phyloP scores from a whole-genome alignment of 2,329 filamentous ascomycete genomes.

The Hypoxylon sp. region DNA sequence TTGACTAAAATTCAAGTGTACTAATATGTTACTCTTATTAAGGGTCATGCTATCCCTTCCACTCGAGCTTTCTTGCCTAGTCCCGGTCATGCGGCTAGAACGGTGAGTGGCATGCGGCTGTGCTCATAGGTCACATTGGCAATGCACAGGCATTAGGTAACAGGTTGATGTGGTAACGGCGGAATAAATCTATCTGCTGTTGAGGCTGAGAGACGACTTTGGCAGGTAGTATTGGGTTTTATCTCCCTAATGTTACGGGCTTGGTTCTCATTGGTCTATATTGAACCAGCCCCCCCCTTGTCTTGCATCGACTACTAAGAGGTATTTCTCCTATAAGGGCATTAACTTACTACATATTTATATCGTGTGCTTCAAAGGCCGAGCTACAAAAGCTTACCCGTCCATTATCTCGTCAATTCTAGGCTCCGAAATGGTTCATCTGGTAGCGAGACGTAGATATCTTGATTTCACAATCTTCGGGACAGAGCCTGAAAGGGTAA shows the following conservation, averaged over 20 bases:
- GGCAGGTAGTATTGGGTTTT: slow-evolving; percentile 44
- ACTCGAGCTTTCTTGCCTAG: slow-evolving; percentile 12
- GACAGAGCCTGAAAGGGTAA: slow-evolving; percentile 27
- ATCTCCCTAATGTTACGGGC: slow-evolving; percentile 32
- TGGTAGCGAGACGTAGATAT: slow-evolving; percentile 7
- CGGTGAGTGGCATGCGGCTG: slow-evolving; percentile 28
- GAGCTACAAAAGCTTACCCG: slow-evolving; percentile 8
- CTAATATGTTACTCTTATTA: no score
- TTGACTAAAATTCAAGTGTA: background rate
- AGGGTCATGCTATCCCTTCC: no score
- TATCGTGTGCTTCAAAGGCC: slow-evolving; percentile 11
- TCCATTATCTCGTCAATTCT: slow-evolving; percentile 30
- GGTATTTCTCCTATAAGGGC: slow-evolving; percentile 23
- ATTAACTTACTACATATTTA: slow-evolving; percentile 43
- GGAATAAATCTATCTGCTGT: slow-evolving; percentile 14
- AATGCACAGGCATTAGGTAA: slow-evolving; percentile 34
- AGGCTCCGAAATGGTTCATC: slow-evolving; percentile 13
- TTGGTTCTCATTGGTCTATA: slow-evolving; percentile 31
- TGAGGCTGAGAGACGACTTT: slow-evolving; percentile 45
- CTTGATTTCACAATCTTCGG: slow-evolving; percentile 28
- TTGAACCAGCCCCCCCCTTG: slow-evolving; percentile 13
- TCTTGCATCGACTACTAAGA: slow-evolving; percentile 35
- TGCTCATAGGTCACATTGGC: slow-evolving; percentile 21
- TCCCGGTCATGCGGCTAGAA: slow-evolving; percentile 15
- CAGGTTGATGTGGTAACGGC: slow-evolving; percentile 17